phyloP scores from a whole-genome alignment of 2,329 filamentous ascomycete genomes.

The Fusarium brachygibbosum region DNA sequence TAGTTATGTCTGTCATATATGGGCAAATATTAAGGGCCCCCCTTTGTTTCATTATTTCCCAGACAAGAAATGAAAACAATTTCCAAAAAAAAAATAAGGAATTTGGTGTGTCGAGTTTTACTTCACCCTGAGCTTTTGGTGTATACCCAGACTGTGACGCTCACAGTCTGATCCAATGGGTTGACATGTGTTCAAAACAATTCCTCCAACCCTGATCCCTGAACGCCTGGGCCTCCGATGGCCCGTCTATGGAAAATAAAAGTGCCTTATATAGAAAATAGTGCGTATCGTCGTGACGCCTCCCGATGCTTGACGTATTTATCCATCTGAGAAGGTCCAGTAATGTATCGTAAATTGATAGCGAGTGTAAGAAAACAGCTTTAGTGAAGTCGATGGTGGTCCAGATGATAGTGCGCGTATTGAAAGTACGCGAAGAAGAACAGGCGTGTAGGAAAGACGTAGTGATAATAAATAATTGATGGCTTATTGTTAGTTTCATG shows the following conservation, averaged over 20 bases:
- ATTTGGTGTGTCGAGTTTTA: neutral
- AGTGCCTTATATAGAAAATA: slow-evolving; percentile 31
- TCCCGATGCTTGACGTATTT: slow-evolving; percentile 29
- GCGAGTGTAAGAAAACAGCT: slow-evolving; percentile 24
- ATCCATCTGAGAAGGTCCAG: slow-evolving; percentile 29
- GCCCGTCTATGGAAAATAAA: slow-evolving; percentile 37
- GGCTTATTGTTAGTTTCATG: slow-evolving; percentile 21
- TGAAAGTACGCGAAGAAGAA: slow-evolving; percentile 5
- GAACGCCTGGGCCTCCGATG: slow-evolving; percentile 34
- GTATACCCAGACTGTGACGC: neutral
- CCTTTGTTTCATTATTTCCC: slow-evolving; percentile 7
- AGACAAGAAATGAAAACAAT: slow-evolving; percentile 3
- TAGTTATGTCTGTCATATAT: slow-evolving; percentile 4
- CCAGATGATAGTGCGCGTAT: slow-evolving; percentile 17
- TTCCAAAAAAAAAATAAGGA: slow-evolving; percentile 4
- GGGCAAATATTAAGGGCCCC: slow-evolving; percentile 2
- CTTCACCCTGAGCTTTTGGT: slow-evolving; percentile 3
- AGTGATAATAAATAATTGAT: slow-evolving; percentile 19
- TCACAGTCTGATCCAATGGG: neutral
- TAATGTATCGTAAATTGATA: slow-evolving; percentile 32
- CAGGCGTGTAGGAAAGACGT: slow-evolving; percentile 16
- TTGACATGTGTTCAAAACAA: slow-evolving; percentile 16
- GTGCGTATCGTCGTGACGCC: slow-evolving; percentile 44
- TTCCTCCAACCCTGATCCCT: slow-evolving; percentile 1
- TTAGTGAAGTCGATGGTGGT: neutral